Evolutionary conservation across 2,329 filamentous ascomycete species (phyloP), one percentile per base, ranked within the genome.

Genomic region (Fusarium poae): DNA sequence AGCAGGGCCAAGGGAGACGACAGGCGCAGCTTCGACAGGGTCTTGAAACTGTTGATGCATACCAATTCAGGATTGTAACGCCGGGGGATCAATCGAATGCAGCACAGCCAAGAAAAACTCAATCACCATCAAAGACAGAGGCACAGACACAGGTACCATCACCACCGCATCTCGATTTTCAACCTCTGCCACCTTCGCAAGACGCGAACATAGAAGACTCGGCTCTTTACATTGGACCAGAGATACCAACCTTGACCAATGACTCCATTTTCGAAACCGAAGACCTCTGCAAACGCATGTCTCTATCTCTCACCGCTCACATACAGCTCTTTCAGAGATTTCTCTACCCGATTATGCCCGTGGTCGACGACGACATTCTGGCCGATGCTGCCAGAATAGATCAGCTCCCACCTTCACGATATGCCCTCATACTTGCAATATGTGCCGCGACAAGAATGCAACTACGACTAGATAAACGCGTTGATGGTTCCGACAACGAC

Each of bases 321-420:
- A 58, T 77, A 30, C 70, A 67, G 11, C 68, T 74, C 35, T 78
- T 77, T 46, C 68, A 77, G n/a, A 68, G 68, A n/a, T 65, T 73
- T n/a, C 52, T 78, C 16, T 77, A 76, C 35, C 76, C 76, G 1
- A 78, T 78, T 7, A 77, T 78, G 75, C 76, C 76, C 18, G 74
- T 76, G 1, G 59, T 77, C 9, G 68, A 77, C 23, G 74, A 74
- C 6, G 72, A 74, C n/a, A 63, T 78, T 18, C 53, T 75, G 3
- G 35, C 67, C 8, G 76, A 78, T 46, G 73, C 73, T 15, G 49
- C 62, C 10, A 66, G 71, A 11, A 40, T 76, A 11, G 68, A 73
- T 4, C 60, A 71, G n/a, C 37, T 77, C 3, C 40, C 75, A 0
- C 73, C 75, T 1, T 70, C 74, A 9, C 59, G 75, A 27, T 76